Conservation (phyloP, 2,329 filamentous ascomycete genomes). For the Fusarium pseudograminearum region DNA sequence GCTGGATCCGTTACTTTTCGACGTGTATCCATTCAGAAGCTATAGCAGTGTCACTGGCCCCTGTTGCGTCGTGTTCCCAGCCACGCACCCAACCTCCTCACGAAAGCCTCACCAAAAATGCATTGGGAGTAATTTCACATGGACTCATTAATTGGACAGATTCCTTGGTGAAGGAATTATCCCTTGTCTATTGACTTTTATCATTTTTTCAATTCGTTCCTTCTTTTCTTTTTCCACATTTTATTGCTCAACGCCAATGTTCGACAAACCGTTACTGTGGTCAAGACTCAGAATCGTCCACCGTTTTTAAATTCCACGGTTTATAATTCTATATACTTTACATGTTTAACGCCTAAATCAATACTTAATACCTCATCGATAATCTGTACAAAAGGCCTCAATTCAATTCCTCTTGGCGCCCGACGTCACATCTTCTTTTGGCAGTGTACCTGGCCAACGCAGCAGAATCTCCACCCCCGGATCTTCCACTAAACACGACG, state of each 20-base stretch:
- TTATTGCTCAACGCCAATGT: not conserved
- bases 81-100: conserved; percentile 40
- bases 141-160: conserved; percentile 22
- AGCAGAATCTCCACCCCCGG: conserved; percentile 33
- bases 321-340: not conserved
- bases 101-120: conserved; percentile 28
- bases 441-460: conserved; percentile 15
- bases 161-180: not conserved
- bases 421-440: conserved; percentile 22
- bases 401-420: conserved; percentile 12
- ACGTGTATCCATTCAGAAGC: conserved; percentile 40
- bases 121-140: conserved; percentile 27
- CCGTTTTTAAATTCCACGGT: not conserved
- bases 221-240: conserved; percentile 3
- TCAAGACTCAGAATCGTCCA: not conserved
- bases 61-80: conserved; percentile 30
- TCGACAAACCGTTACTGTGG: not conserved
- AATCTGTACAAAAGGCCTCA: conserved; percentile 14
- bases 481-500: conserved; percentile 20
- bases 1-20: conserved; percentile 4
- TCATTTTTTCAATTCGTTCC: conserved; percentile 1
- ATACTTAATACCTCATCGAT: not conserved
- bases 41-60: conserved; percentile 23
- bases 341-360: not conserved
- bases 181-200: conserved; percentile 17